Base-by-base conservation (phyloP, 768 basidiomycete species). In the Macrolepiota fuliginosa region DNA sequence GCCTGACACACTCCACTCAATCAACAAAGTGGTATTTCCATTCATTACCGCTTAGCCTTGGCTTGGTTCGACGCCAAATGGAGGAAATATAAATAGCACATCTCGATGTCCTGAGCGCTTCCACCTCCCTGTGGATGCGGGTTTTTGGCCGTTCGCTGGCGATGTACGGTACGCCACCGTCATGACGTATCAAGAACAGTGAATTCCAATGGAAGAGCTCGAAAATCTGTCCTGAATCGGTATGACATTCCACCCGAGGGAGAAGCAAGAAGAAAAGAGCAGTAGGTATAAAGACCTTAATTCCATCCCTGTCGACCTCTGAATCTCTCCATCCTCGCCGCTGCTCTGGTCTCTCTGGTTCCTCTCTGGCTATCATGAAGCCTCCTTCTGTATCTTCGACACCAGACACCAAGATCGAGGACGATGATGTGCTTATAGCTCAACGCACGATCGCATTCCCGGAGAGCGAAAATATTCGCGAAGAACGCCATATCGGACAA, bases 361-460 rank as follows among this genome's bases (percentile, higher is more conserved):
- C 9, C 42, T 45, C 42, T 45, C 42, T 45, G 42, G 42, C 32
- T 62, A 47, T 59, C 49, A 27, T 57, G 52, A 9, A 17, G 24
- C 19, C 58, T 47, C 51, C 46, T 46, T 49, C 45, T 40, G 32
- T 24, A 51, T 29, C 59, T 56, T 32, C 10, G 13, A 22, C 32
- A 27, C 49, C 51, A 72, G 74, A 72, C 70, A 69, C 29, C 64
- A 66, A 63, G 57, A 35, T 39, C 49, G 32, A 45, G 11, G 57
- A 50, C 22, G 66, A 69, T 45, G 79, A 78, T 19, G 75, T 74
- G 49, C 69, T 68, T 27, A 70, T 72, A 52, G 71, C 73, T 32
- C 65, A 69, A 22, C 81, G 84, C 49, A 76, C 80, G 15, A 81
- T 87, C 42, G 83, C 77, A 32, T 85, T 86, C 68, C 82, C 82